phyloP scores from a whole-genome alignment of 768 basidiomycete species.

The Boletus pseudo-olivaceus region DNA sequence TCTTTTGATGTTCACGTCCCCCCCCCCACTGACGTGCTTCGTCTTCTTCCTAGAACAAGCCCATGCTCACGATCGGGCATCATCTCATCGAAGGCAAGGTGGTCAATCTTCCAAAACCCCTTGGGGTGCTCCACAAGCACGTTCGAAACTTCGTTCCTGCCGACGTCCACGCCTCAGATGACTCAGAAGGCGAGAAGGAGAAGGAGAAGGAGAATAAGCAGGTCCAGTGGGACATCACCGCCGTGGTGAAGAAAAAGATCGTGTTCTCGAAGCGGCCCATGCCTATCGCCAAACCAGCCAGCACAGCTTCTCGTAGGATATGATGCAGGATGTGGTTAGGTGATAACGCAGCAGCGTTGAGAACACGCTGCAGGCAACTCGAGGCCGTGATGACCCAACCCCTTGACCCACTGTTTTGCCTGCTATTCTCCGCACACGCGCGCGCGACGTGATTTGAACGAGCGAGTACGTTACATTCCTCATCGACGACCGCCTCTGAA shows the following conservation, averaged over 20 bases:
- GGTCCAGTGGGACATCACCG: conserved; percentile 57
- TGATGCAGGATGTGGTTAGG: conserved; percentile 8
- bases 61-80: conserved; percentile 80
- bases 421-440: background rate
- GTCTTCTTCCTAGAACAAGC: conserved; percentile 48
- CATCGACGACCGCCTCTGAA: background rate
- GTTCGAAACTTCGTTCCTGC: conserved; percentile 1
- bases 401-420: conserved; percentile 18
- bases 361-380: conserved; percentile 12
- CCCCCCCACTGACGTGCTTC: background rate
- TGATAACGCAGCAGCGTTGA: conserved; percentile 12
- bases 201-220: background rate
- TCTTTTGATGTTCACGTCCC: background rate
- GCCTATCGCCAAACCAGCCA: conserved; percentile 48
- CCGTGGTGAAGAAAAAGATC: conserved; percentile 77
- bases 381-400: conserved; percentile 1
- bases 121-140: conserved; percentile 63
- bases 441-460: background rate
- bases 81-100: conserved; percentile 90
- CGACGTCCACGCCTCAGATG: background rate
- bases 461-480: background rate
- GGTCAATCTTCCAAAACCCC: conserved; percentile 68
- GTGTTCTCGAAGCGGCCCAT: conserved; percentile 82
- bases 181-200: background rate
- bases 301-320: conserved; percentile 18